Percentiles rank a stretch among this genome's conserved stretches.
Conservation (phyloP, 2,329 filamentous ascomycete species). For the Aspergillus candidus region DNA sequence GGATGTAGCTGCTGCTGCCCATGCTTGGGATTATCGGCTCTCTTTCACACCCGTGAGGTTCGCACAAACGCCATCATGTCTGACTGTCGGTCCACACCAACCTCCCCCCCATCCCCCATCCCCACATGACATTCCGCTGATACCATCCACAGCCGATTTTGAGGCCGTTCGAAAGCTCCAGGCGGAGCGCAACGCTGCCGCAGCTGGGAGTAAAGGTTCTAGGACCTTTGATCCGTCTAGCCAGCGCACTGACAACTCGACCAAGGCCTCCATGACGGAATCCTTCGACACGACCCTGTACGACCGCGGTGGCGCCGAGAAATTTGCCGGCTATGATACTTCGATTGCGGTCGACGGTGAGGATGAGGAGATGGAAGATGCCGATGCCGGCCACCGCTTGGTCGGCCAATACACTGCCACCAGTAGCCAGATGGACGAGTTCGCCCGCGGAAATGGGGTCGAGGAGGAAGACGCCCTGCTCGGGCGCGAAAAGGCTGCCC, state of each 20-base stretch:
- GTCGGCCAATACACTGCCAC: slow-evolving; percentile 96
- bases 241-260: slow-evolving; percentile 77
- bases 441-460: slow-evolving; percentile 74
- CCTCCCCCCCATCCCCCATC: slow-evolving; percentile 8
- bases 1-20: slow-evolving; percentile 30
- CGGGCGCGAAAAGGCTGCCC: slow-evolving; percentile 78
- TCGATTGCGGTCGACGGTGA: slow-evolving; percentile 74
- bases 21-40: slow-evolving; percentile 22
- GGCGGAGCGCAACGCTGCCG: slow-evolving; percentile 81
- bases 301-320: slow-evolving; percentile 69
- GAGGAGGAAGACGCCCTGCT: slow-evolving; percentile 89
- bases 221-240: slow-evolving; percentile 69
- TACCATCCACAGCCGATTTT: slow-evolving; percentile 60
- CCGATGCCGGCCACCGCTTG: slow-evolving; percentile 66
- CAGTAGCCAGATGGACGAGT: slow-evolving; percentile 86
- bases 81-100: slow-evolving; percentile 32
- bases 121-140: slow-evolving; percentile 18
- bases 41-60: slow-evolving; percentile 21
- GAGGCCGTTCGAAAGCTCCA: slow-evolving; percentile 82
- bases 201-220: slow-evolving; percentile 72
- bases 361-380: slow-evolving; percentile 73
- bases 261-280: slow-evolving; percentile 87
- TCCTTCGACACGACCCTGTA: slow-evolving; percentile 81
- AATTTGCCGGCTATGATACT: slow-evolving; percentile 84
- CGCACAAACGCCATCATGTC: slow-evolving; percentile 33